These are phyloP conservation scores for grape (Vitis vinifera) DNA, from an alignment of 164 flowering plant species.

Conservation along the genomic window DNA sequence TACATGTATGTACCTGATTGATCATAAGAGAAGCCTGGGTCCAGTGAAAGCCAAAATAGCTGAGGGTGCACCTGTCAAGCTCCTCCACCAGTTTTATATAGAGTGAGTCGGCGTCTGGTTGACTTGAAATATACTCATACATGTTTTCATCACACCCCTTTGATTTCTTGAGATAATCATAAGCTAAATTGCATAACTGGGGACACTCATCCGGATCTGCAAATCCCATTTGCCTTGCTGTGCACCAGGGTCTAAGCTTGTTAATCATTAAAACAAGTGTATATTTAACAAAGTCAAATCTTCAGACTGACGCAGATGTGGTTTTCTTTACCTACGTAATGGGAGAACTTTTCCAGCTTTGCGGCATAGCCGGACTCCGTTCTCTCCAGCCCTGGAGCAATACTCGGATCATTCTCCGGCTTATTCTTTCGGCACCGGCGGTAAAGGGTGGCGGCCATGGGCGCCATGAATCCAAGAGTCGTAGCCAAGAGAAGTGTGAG, in stretches of 20 bases:
- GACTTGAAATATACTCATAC: constrained; percentile 44
- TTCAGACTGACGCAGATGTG: too few species aligned
- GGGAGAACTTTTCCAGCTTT: constrained; percentile 65
- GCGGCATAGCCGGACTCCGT: constrained; percentile 56
- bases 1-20: constrained; percentile 48
- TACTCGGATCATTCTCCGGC: constrained; percentile 14
- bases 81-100: constrained; percentile 69
- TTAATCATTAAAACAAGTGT: too few species aligned
- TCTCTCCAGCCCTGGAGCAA: constrained; percentile 42
- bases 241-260: not conserved
- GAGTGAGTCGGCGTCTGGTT: constrained; percentile 47
- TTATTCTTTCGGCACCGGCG: constrained; percentile 21
- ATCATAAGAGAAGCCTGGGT: constrained; percentile 57
- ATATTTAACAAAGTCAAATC: too few species aligned
- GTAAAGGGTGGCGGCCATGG: constrained; percentile 25
- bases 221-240: constrained; percentile 89
- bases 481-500: constrained; percentile 36
- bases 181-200: constrained; percentile 53
- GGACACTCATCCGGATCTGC: constrained; percentile 58
- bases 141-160: constrained; percentile 58
- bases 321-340: constrained; percentile 68
- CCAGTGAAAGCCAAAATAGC: constrained; percentile 90
- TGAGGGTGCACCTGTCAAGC: constrained; percentile 73
- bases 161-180: constrained; percentile 57
- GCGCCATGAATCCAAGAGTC: constrained; percentile 32